A percentile compares a stretch with the other conserved stretches of the same genome.
Evolutionary conservation across 75 land plant genomes (phyloP).

Genomic region (Cupressus sempervirens): DNA sequence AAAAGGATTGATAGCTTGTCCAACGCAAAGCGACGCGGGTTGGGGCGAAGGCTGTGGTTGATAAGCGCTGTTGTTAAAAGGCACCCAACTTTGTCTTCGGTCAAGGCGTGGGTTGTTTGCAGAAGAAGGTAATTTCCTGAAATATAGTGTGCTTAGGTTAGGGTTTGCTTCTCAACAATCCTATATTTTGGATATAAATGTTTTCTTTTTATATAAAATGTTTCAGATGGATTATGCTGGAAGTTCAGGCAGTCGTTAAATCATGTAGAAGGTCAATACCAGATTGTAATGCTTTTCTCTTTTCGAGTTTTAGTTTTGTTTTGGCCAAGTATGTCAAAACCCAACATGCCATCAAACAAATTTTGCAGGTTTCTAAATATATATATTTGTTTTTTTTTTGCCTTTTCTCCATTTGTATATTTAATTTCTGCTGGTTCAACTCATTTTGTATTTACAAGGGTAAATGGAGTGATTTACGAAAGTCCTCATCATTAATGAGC

Average conservation of each 20-base stretch:
- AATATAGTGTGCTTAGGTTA: background rate
- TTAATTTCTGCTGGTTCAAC: background rate
- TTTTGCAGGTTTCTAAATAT: background rate
- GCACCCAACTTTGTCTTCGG: background rate
- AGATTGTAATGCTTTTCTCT: background rate
- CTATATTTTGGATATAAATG: background rate
- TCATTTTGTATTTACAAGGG: background rate
- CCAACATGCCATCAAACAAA: background rate
- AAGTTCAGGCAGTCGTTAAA: background rate
- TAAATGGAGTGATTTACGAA: background rate
- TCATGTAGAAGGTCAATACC: background rate
- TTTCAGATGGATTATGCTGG: background rate
- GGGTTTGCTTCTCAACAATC: background rate
- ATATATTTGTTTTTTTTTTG: background rate
- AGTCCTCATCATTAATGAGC: background rate
- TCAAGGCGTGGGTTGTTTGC: conserved; percentile 1
- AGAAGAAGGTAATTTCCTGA: conserved; percentile 1
- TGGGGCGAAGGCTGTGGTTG: background rate
- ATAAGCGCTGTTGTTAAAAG: background rate
- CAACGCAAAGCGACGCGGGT: background rate
- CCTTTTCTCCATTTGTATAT: background rate
- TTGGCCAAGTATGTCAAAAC: too few species aligned
- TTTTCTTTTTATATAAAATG: background rate
- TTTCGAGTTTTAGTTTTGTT: too few species aligned
- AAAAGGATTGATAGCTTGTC: background rate